These are phyloP conservation scores for Tolypocladium album DNA, from an alignment of 2,329 filamentous ascomycete genomes.

Conservation along the genomic window DNA sequence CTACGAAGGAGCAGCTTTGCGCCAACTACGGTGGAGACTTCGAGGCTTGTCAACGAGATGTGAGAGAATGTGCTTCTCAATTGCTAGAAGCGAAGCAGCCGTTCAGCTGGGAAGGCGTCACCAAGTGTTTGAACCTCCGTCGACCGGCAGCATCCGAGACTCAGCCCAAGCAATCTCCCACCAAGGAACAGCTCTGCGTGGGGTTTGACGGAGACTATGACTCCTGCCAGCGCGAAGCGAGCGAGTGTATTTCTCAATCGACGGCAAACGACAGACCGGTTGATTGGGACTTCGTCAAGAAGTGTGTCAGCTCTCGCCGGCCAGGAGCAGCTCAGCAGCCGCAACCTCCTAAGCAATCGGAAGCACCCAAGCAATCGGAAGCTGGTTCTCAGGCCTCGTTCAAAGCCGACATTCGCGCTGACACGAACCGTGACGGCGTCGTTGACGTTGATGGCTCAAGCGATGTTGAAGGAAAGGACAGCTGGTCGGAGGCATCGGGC, in stretches of 20 bases:
- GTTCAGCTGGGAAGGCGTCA: background rate
- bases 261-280: background rate
- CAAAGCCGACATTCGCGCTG: constrained; percentile 15
- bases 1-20: background rate
- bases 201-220: background rate
- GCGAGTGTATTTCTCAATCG: background rate
- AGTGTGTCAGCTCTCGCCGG: background rate
- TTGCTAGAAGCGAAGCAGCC: background rate
- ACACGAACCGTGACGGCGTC: constrained; percentile 22
- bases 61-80: background rate
- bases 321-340: background rate
- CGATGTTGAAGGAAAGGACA: constrained; percentile 12
- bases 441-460: constrained; percentile 12
- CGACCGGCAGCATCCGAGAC: background rate
- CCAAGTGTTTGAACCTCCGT: background rate
- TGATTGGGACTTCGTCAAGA: background rate
- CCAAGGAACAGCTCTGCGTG: background rate
- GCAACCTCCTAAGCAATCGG: background rate
- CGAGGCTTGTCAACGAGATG: background rate
- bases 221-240: background rate
- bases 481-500: constrained; percentile 12
- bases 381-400: background rate
- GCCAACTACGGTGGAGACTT: background rate
- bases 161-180: background rate
- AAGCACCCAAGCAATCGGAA: background rate